phyloP scores from a whole-genome alignment of 495 filamentous ascomycete genomes.

The Tuber brumale region DNA sequence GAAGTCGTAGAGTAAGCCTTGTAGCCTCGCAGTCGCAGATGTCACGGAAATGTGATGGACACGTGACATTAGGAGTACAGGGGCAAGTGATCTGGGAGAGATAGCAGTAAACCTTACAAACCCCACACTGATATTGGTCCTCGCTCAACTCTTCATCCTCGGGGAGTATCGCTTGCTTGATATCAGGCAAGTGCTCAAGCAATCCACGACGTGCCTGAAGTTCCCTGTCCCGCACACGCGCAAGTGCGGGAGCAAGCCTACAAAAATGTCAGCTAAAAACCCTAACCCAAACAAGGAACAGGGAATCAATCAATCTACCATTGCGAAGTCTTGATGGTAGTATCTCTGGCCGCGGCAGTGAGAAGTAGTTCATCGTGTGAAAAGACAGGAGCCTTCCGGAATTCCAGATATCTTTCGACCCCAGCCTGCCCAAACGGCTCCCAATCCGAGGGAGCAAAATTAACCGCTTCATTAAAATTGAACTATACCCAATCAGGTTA shows the following conservation, averaged over 20 bases:
- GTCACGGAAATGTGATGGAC: constrained; percentile 39
- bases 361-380: constrained; percentile 95
- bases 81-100: constrained; percentile 79
- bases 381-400: constrained; percentile 89
- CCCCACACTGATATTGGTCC: constrained; percentile 80
- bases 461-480: constrained; percentile 99
- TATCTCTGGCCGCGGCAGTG: constrained; percentile 68
- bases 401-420: constrained; percentile 77
- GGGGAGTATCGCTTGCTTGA: constrained; percentile 44
- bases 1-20: constrained; percentile 43
- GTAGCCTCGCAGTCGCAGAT: constrained; percentile 41
- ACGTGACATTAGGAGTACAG: constrained; percentile 41
- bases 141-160: constrained; percentile 72
- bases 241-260: constrained; percentile 72
- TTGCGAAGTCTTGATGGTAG: constrained; percentile 86
- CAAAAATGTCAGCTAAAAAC: constrained; percentile 15
- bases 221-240: constrained; percentile 68
- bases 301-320: constrained; percentile 48
- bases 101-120: constrained; percentile 89
- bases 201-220: constrained; percentile 60
- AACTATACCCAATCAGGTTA: constrained; percentile 48
- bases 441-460: constrained; percentile 96
- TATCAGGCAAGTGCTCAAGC: constrained; percentile 56
- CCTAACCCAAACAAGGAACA: not conserved
- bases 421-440: constrained; percentile 85